Evolutionary conservation across 139 green algal genomes (phyloP).

Genomic region (Chlamydomonas urium): DNA sequence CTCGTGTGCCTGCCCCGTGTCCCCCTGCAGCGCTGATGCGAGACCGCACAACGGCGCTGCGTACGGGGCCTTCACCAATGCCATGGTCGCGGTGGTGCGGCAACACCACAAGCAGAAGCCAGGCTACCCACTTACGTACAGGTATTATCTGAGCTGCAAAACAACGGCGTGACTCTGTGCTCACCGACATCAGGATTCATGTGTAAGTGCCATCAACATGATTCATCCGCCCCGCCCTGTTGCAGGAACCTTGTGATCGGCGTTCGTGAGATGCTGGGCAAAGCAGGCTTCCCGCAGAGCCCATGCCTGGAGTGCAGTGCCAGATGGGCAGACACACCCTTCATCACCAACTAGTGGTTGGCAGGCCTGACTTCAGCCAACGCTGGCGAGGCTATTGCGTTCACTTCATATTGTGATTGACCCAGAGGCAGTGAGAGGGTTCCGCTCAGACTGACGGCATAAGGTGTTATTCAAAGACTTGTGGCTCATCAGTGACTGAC

Average conservation of each 20-base stretch:
- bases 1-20: not conserved
- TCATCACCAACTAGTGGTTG: no score
- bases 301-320: conserved; percentile 61
- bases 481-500: no score
- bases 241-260: conserved; percentile 42
- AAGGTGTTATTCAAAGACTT: no score
- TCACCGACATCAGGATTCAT: not conserved
- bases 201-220: not conserved
- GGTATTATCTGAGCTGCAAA: not conserved
- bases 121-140: no score
- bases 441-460: no score
- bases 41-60: conserved; percentile 53
- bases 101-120: not conserved
- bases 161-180: not conserved
- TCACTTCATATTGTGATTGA: no score
- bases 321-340: conserved; percentile 41
- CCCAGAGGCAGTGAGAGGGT: no score
- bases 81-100: conserved; percentile 22
- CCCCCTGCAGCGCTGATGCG: conserved; percentile 41
- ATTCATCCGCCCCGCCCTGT: not conserved
- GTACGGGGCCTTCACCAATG: conserved; percentile 57
- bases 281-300: conserved; percentile 53
- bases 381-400: no score
- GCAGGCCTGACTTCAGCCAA: no score
- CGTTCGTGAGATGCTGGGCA: conserved; percentile 41